Percentiles rank a stretch among this genome's conserved stretches.
These are phyloP conservation scores for Diaporthe humulicola DNA, from an alignment of 2,329 filamentous ascomycete species.

Conservation along the genomic window DNA sequence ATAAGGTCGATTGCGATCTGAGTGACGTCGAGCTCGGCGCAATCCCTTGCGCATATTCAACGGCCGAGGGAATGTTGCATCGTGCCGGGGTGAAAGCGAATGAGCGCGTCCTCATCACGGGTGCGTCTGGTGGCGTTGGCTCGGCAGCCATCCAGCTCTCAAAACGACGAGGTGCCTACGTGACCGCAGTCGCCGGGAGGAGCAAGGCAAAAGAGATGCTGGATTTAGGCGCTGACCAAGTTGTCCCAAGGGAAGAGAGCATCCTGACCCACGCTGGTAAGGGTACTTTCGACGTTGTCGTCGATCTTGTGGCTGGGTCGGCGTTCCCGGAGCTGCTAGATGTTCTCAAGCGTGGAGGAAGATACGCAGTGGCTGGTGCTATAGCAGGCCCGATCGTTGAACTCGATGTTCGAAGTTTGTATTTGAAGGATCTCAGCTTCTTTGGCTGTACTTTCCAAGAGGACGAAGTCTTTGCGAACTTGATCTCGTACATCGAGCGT, in stretches of 20 bases:
- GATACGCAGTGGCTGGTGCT: background rate
- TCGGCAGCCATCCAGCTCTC: background rate
- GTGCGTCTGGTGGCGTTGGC: background rate
- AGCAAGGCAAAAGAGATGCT: background rate
- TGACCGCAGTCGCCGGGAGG: background rate
- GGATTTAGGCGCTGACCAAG: background rate
- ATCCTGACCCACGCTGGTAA: background rate
- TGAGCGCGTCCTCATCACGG: background rate
- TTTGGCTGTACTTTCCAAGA: background rate
- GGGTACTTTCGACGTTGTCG: background rate
- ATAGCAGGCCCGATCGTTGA: background rate
- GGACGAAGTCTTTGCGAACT: background rate
- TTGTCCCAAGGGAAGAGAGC: background rate
- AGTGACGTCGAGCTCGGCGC: background rate
- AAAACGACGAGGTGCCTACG: background rate
- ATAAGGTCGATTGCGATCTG: background rate
- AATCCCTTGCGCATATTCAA: background rate
- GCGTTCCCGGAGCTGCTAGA: background rate
- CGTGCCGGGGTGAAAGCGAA: background rate
- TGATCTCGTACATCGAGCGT: conserved; percentile 1
- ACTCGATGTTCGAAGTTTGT: background rate
- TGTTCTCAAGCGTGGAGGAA: background rate
- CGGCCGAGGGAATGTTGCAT: background rate
- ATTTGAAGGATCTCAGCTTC: background rate
- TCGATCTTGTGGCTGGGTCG: background rate